Evolutionary conservation across 2,329 filamentous ascomycete genomes (phyloP), one percentile per base, ranked within the genome.

Genomic region (Phoma herbarum): DNA sequence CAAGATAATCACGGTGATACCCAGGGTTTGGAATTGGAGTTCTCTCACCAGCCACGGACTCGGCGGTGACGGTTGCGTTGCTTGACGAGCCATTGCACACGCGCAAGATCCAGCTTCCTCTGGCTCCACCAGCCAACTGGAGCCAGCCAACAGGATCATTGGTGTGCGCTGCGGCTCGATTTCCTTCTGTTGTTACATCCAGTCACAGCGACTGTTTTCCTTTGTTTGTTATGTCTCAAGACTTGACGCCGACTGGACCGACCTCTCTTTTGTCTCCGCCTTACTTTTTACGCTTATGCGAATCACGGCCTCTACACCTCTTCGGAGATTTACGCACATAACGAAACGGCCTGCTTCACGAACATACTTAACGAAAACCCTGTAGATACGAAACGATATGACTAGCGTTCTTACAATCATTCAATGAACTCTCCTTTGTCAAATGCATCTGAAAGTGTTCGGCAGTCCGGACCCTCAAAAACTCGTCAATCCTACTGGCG

Each of bases 101-200:
- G 59, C 60, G 46, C 61, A 70, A 71, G 65, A 61, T 53, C 67
- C 62, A 60, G 69, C 67, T 68, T 70, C 66, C 66, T 71, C 66
- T 69, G 68, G 67, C 35, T 41, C 37, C 28, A 35, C 39, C 59
- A 59, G 60, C 41, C 28, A 58, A 48, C 37, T 50, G 41, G 43
- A 44, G n/a, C 39, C 59, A 59, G 60, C 41, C 28, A 58, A 48
- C 37, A 52, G 41, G 43, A 44, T 29, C 37, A 22, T 35, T 47
- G 35, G 52, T 51, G 45, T 49, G 42, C 49, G 42, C 44, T 57
- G n/a, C 23, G 45, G 51, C 47, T 57, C 56, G 23, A n/a, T 56
- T 48, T 31, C 49, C 33, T 59, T 57, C 46, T 42, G 18, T 46
- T 60, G 31, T 45, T 53, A 25, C 4, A 23, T 28, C 28, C 31